A percentile compares a stretch with the other conserved stretches of the same genome.
Conservation (phyloP, 2,329 filamentous ascomycete species). For the Karstenula rhodostoma region DNA sequence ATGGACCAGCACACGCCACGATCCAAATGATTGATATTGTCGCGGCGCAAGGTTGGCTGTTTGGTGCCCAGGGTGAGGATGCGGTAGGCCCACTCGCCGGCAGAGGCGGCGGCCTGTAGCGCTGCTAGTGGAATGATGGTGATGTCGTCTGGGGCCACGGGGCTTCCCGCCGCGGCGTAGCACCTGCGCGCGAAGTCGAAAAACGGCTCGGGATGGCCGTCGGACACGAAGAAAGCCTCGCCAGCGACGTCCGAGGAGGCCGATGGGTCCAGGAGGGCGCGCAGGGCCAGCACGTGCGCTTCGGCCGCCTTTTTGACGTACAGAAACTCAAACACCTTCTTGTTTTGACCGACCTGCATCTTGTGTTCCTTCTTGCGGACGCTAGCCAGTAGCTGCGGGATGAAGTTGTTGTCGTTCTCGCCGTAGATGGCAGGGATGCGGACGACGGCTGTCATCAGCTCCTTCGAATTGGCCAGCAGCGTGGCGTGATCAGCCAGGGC, state of each 20-base stretch:
- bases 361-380: conserved; percentile 53
- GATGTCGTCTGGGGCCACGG: conserved; percentile 42
- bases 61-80: conserved; percentile 33
- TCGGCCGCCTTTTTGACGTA: conserved; percentile 57
- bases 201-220: conserved; percentile 52
- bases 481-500: conserved; percentile 27
- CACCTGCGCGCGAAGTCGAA: conserved; percentile 53
- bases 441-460: conserved; percentile 54
- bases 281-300: conserved; percentile 56
- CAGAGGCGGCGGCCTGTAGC: conserved; percentile 45
- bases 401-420: conserved; percentile 50
- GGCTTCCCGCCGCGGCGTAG: conserved; percentile 47
- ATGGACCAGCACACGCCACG: conserved; percentile 78
- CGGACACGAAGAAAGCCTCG: conserved; percentile 56
- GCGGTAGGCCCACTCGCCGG: conserved; percentile 51
- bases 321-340: conserved; percentile 58
- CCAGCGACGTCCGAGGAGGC: conserved; percentile 50
- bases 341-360: conserved; percentile 56
- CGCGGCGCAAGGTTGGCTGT: conserved; percentile 49
- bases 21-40: conserved; percentile 66
- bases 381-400: conserved; percentile 47
- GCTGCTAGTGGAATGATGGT: conserved; percentile 49
- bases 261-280: conserved; percentile 51
- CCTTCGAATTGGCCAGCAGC: conserved; percentile 31
- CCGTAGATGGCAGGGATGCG: conserved; percentile 57